These are phyloP conservation scores for Endoconidiophora polonica DNA, from an alignment of 2,329 filamentous ascomycete species.

Conservation along the genomic window DNA sequence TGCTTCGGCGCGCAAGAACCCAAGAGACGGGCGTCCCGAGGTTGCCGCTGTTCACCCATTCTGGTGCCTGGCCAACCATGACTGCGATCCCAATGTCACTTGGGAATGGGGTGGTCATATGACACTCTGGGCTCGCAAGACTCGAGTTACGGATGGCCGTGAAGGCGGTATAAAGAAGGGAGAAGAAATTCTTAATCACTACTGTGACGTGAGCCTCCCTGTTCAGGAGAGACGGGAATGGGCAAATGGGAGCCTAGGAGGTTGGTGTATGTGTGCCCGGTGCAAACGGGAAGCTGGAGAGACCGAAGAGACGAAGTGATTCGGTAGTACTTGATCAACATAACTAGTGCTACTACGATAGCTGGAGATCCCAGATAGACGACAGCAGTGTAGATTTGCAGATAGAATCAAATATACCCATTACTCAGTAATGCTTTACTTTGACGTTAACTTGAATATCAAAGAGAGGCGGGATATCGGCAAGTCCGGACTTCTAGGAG, in stretches of 20 bases:
- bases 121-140: constrained; percentile 46
- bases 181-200: constrained; percentile 83
- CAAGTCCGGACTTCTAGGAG: too few species aligned
- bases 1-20: constrained; percentile 67
- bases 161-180: constrained; percentile 53
- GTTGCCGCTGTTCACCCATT: constrained; percentile 86
- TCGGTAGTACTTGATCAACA: background rate
- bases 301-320: background rate
- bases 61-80: constrained; percentile 94
- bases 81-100: constrained; percentile 82
- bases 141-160: constrained; percentile 33
- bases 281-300: constrained; percentile 53
- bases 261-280: constrained; percentile 70
- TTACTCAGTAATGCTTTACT: too few species aligned
- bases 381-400: background rate
- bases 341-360: too few species aligned
- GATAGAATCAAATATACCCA: too few species aligned
- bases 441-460: too few species aligned
- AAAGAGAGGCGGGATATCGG: too few species aligned
- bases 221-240: constrained; percentile 76
- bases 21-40: constrained; percentile 66
- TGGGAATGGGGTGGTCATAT: constrained; percentile 87
- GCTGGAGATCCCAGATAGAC: background rate
- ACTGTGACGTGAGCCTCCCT: constrained; percentile 68
- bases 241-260: constrained; percentile 74